Percentiles rank a stretch among this genome's conserved stretches.
phyloP scores from a whole-genome alignment of 2,329 filamentous ascomycete genomes.

The Hypoxylon sp. region DNA sequence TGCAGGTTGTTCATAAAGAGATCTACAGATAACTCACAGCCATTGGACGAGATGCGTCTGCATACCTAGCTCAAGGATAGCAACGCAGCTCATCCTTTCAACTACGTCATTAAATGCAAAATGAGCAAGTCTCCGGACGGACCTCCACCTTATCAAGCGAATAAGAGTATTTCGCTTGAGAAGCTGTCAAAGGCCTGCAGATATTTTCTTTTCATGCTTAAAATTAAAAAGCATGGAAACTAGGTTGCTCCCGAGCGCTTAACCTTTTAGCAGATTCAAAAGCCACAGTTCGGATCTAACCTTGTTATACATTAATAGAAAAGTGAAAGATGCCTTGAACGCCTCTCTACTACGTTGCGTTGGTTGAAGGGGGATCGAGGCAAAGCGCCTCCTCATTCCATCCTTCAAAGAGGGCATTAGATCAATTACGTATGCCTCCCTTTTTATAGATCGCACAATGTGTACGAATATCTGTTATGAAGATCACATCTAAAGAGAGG shows the following conservation, averaged over 20 bases:
- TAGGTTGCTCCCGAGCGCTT: conserved; percentile 34
- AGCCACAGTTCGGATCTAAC: conserved; percentile 35
- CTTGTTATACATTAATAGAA: conserved; percentile 13
- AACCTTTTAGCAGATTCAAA: conserved; percentile 11
- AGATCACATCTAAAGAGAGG: conserved; percentile 21
- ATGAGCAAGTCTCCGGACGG: conserved; percentile 4
- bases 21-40: conserved; percentile 7
- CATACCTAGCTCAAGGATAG: not conserved
- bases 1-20: not conserved
- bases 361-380: conserved; percentile 13
- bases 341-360: not conserved
- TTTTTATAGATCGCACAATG: conserved; percentile 2
- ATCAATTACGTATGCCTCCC: conserved; percentile 20
- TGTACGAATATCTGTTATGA: conserved; percentile 19
- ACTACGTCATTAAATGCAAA: conserved; percentile 28
- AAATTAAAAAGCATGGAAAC: conserved; percentile 15
- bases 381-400: conserved; percentile 13
- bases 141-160: conserved; percentile 7
- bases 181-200: conserved; percentile 15
- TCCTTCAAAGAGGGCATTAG: conserved; percentile 24
- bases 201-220: conserved; percentile 8
- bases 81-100: conserved; percentile 8
- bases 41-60: conserved; percentile 2
- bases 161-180: conserved; percentile 4
- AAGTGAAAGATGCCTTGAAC: not conserved